phyloP scores from a whole-genome alignment of 345 rosid species.

The Boechera retrofracta region DNA sequence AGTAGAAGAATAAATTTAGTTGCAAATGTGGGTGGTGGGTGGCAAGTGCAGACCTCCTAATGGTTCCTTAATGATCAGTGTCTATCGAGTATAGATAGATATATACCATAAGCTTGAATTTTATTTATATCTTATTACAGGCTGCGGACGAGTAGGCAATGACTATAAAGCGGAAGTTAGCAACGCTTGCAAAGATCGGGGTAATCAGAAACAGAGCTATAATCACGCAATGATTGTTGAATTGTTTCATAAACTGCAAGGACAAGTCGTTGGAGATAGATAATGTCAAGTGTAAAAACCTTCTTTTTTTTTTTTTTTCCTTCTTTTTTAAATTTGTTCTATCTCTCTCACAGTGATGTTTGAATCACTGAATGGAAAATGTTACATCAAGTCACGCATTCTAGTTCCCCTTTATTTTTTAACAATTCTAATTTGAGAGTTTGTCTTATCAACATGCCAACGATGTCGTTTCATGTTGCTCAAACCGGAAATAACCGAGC shows the following conservation, averaged over 20 bases:
- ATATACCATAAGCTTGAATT: background rate
- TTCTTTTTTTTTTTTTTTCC: background rate
- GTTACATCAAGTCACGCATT: background rate
- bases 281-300: conserved; percentile 6
- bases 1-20: background rate
- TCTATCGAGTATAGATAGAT: background rate
- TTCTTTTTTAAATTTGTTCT: background rate
- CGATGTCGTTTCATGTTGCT: background rate
- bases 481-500: conserved; percentile 16
- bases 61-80: background rate
- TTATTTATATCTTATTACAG: conserved; percentile 16
- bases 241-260: conserved; percentile 28
- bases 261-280: background rate
- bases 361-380: background rate
- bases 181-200: conserved; percentile 14
- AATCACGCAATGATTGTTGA: conserved; percentile 17
- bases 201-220: background rate
- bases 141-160: conserved; percentile 21
- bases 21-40: background rate
- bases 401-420: background rate
- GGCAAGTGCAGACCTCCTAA: background rate
- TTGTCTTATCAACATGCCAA: background rate
- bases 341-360: background rate
- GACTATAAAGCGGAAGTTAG: background rate
- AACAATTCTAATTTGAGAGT: too few relatives aligned